Conservation (phyloP, 2,329 filamentous ascomycete species). For the Thielaviopsis euricoi region DNA sequence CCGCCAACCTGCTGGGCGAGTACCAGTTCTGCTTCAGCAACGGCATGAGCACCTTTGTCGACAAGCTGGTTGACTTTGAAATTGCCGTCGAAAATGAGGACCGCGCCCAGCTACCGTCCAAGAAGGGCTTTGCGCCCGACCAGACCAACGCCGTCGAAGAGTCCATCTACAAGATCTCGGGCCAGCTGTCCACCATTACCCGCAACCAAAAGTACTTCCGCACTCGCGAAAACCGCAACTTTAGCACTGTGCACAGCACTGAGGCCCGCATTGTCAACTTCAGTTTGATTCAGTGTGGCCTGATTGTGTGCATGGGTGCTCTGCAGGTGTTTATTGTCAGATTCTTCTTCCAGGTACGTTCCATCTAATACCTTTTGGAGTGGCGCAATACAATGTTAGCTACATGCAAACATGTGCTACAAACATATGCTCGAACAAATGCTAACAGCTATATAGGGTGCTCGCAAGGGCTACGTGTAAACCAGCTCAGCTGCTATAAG, state of each 20-base stretch:
- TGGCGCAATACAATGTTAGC: neutral
- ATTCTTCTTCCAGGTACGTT: conserved; percentile 93
- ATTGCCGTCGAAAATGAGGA: conserved; percentile 87
- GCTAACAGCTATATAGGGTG: conserved; percentile 28
- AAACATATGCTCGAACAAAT: no score
- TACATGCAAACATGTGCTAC: no score
- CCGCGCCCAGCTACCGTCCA: conserved; percentile 66
- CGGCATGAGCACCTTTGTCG: conserved; percentile 91
- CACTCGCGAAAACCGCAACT: conserved; percentile 95
- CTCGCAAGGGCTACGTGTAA: conserved; percentile 54
- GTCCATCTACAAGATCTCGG: conserved; percentile 85
- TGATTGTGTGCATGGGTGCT: conserved; percentile 90
- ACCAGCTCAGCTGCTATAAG: conserved; percentile 12
- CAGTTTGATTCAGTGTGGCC: conserved; percentile 74
- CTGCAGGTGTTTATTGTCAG: conserved; percentile 93
- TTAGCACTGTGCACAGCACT: conserved; percentile 92
- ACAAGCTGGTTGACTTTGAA: conserved; percentile 97
- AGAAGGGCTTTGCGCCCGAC: conserved; percentile 75
- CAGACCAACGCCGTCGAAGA: conserved; percentile 82
- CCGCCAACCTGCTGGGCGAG: conserved; percentile 70
- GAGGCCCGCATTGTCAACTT: conserved; percentile 96
- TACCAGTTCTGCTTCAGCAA: conserved; percentile 98
- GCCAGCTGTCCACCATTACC: conserved; percentile 82
- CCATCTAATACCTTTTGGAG: neutral
- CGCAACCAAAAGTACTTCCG: conserved; percentile 99